phyloP scores from a whole-genome alignment of 176 grass and related monocot genomes.

The Avena atlantica region DNA sequence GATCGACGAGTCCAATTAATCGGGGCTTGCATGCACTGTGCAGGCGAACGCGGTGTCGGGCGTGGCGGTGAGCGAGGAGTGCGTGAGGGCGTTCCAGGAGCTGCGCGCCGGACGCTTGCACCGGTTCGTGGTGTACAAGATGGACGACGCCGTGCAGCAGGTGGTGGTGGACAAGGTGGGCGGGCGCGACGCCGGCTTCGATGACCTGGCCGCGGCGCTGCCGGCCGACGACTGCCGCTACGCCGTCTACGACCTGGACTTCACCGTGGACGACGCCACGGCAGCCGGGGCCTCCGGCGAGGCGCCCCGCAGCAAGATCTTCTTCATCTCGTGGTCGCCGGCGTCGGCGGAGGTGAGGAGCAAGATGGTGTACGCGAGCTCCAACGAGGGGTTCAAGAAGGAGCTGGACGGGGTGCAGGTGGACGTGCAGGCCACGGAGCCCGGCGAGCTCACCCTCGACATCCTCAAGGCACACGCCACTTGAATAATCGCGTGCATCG shows the following conservation, averaged over 20 bases:
- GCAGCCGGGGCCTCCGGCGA: conserved; percentile 13
- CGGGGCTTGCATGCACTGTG: not conserved
- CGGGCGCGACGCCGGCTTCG: conserved; percentile 38
- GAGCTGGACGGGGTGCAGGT: conserved; percentile 68
- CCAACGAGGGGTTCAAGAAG: conserved; percentile 58
- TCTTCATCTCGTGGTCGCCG: conserved; percentile 61
- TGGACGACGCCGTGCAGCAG: conserved; percentile 51
- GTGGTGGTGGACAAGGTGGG: conserved; percentile 65
- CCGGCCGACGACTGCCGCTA: conserved; percentile 66
- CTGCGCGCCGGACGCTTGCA: conserved; percentile 42
- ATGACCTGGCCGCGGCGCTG: conserved; percentile 47
- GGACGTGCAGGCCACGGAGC: conserved; percentile 59
- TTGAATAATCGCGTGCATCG: not conserved
- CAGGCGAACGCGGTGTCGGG: conserved; percentile 54
- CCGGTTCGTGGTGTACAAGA: conserved; percentile 67
- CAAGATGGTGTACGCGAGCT: conserved; percentile 73
- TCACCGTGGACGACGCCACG: conserved; percentile 51
- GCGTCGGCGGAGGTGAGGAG: conserved; percentile 55
- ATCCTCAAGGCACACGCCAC: conserved; percentile 40
- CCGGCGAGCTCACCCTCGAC: conserved; percentile 53
- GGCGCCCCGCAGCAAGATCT: conserved; percentile 55
- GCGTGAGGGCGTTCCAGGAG: conserved; percentile 58
- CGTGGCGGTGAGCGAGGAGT: conserved; percentile 59
- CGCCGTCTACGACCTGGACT: conserved; percentile 69
- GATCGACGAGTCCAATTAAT: not conserved